Base-by-base conservation (phyloP, 306 rosid species). In the Dicorynia guianensis region DNA sequence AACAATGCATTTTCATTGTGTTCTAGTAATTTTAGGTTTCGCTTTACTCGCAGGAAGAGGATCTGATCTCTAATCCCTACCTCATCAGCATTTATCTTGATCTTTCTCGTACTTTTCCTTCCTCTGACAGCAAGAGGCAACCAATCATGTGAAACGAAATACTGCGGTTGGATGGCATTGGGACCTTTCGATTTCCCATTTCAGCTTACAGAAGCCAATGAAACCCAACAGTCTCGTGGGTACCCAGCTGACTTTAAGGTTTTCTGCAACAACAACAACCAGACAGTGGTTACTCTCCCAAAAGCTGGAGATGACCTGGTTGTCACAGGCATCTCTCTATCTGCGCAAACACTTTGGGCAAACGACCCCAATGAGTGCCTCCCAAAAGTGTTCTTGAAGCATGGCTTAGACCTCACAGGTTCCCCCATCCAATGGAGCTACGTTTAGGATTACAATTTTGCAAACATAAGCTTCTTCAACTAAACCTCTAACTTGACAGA, bases 151-250 rank as follows among this genome's bases (percentile, higher is more conserved):
- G 12, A 34, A 3, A 38, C 18, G 1, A 25, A 5, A 43, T 57
- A 6, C 4, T 83, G 88, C 43, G 18, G 59, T 2, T 5, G 0
- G 62, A 40, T 58, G 0, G 0, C 34, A 5, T 4, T 0, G 7
- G 66, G 6, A 52, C 35, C 58, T 4, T 11, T 86, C 14, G 50
- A 46, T 11, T 83, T 76, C 67, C 92, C 92, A n/a, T 85, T 80
- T 59, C 43, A 69, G 13, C 35, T 85, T n/a, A 67, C 12, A 43
- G 12, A 14, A 2, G 5, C 2, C 1, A 33, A 71, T 5, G 15
- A 8, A 20, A 3, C 0, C 4, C 2, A 25, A 25, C 2, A 25
- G 5, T 11, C 69, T 9, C 77, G 85, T 3, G 72, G 78, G 17
- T 71, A 60, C 63, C 55, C 69, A 3, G 72, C 77, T 1, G 30